Base-by-base conservation (phyloP, 768 basidiomycete genomes). In the Boletus edulis region DNA sequence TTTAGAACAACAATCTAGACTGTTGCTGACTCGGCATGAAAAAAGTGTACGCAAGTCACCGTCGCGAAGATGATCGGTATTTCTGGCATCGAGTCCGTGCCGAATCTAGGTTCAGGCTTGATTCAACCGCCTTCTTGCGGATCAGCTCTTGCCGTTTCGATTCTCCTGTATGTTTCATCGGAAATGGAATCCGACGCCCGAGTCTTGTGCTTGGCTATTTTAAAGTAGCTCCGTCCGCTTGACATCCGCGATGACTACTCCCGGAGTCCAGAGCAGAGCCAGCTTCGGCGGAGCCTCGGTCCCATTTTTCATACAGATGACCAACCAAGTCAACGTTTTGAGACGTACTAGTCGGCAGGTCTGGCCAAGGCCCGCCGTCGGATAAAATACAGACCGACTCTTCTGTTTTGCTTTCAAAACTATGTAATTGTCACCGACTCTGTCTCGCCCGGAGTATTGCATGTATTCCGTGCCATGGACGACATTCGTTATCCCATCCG, bases 11-110 rank as follows among this genome's bases (percentile, higher is more conserved):
- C 32, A 13, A 27, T 45, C 18, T 32, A n/a, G 27, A 12, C 31
- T 22, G 49, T 18, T 27, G 29, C 14, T 27, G 27, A 29, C 55
- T 27, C 13, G 22, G 31, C 27, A 46, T 15, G 14, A 46, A 54
- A 46, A 37, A 41, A 29, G 29, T 9, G 51, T 39, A n/a, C 24
- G 24, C 43, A 31, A 40, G 59, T 62, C 56, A n/a, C 54, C 59
- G 54, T 55, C 37, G 39, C 27, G 49, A 49, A 65, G 51, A 49
- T 55, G 59, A 62, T 45, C 49, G 47, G 51, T 52, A 11, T 42
- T 47, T 40, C 17, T 45, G 17, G 18, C 5, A 29, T 15, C 20
- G 37, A 47, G 22, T 24, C 35, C 32, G 45, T 32, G 24, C 49
- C 35, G 32, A 55, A 48, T 58, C 59, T 45, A 48, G 58, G 40